Conservation (phyloP, 2,329 filamentous ascomycete species). For the Aspergillus intermedius region DNA sequence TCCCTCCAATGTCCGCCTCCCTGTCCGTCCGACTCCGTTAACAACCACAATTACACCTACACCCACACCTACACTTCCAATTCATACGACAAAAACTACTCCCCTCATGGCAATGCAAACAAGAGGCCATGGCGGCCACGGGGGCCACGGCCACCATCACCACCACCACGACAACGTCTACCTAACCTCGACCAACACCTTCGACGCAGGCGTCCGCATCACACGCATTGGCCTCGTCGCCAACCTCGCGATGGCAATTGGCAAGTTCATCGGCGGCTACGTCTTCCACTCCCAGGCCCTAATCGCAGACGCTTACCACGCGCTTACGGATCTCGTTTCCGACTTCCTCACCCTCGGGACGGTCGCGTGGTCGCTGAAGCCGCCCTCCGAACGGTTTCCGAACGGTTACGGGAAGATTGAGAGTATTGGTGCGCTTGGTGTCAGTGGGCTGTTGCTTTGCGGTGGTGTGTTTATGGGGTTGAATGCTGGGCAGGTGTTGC, state of each 20-base stretch:
- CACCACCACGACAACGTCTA: slow-evolving; percentile 79
- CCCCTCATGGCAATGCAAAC: slow-evolving; percentile 39
- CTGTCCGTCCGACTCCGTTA: slow-evolving; percentile 9
- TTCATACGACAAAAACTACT: slow-evolving; percentile 19
- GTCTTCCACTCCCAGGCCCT: slow-evolving; percentile 91
- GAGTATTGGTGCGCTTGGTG: slow-evolving; percentile 84
- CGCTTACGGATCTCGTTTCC: slow-evolving; percentile 87
- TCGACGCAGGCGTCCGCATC: slow-evolving; percentile 88
- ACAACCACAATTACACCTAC: slow-evolving; percentile 8
- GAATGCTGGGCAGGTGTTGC: slow-evolving; percentile 63
- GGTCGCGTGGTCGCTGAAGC: slow-evolving; percentile 84
- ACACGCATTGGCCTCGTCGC: slow-evolving; percentile 82
- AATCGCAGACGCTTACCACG: slow-evolving; percentile 90
- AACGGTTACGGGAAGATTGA: slow-evolving; percentile 97
- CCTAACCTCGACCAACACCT: slow-evolving; percentile 73
- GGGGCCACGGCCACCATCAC: slow-evolving; percentile 58
- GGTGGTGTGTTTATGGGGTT: slow-evolving; percentile 91
- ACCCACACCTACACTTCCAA: neutral
- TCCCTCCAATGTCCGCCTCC: slow-evolving; percentile 11
- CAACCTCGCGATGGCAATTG: slow-evolving; percentile 89
- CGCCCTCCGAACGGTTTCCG: slow-evolving; percentile 76
- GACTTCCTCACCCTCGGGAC: slow-evolving; percentile 92
- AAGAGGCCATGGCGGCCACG: slow-evolving; percentile 40
- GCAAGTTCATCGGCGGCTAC: slow-evolving; percentile 87
- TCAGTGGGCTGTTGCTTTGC: slow-evolving; percentile 81